These are phyloP conservation scores for Jatropha multifida DNA, from an alignment of 441 rosid genomes.

Conservation along the genomic window DNA sequence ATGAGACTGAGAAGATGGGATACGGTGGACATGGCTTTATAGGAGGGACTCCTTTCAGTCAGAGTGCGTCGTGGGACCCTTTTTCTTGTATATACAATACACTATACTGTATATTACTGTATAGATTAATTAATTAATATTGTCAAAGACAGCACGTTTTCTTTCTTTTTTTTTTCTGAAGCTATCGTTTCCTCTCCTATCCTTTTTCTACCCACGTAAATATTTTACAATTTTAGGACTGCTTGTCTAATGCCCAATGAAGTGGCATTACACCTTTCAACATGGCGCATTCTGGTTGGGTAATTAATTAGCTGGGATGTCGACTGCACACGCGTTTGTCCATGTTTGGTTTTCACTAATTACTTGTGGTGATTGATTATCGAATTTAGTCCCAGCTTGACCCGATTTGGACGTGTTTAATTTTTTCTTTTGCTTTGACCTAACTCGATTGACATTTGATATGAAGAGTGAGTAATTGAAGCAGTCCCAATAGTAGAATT, in stretches of 20 bases:
- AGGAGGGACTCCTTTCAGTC: neutral
- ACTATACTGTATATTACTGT: no score
- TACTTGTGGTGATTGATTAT: neutral
- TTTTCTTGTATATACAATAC: no score
- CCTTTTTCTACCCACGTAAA: neutral
- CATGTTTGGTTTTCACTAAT: neutral
- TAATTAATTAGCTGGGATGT: neutral
- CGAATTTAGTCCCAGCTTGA: neutral
- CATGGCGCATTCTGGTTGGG: neutral
- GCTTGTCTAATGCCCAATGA: neutral
- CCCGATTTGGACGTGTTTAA: neutral
- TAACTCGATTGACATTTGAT: neutral
- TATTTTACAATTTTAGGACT: neutral
- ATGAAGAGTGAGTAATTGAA: neutral
- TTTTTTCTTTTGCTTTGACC: neutral
- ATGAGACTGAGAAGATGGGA: constrained; percentile 10
- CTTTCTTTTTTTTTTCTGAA: no score
- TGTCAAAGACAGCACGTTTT: no score
- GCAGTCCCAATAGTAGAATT: neutral
- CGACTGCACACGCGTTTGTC: neutral
- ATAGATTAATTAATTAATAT: no score
- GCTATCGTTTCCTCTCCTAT: neutral
- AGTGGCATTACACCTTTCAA: neutral
- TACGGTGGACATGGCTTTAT: constrained; percentile 18
- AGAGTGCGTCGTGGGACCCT: constrained; percentile 13